Evolutionary conservation across 1,284 basidiomycete species (phyloP), one percentile per base, ranked within the genome.

Genomic region (Chalciporus sp.): DNA sequence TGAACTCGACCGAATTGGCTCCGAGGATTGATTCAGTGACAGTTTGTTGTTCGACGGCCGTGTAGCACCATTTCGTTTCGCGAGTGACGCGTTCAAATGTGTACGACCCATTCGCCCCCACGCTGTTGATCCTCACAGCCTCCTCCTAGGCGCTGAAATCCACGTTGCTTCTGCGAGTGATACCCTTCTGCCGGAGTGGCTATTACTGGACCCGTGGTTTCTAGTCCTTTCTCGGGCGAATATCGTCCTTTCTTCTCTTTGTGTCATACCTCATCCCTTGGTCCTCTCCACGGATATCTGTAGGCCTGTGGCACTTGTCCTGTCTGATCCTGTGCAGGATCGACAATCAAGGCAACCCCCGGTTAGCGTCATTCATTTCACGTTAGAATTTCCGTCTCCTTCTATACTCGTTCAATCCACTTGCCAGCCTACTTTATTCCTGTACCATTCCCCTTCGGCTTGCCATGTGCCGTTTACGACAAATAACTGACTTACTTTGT

Each of bases 311-410:
- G 19, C 19, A 11, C 29, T 45, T 12, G 11, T 33, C 23, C 33
- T 9, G 35, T 8, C 23, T 42, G 23, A 53, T 50, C 53, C 52
- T 43, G 59, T 49, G 40, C 41, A 33, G 43, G 63, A 67, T 67
- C 56, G 64, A 57, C 65, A 58, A 64, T 65, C 65, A 62, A 59
- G 53, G 59, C 47, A 55, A 51, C 40, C 8, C 35, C 52, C 49
- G 67, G 65, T 69, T n/a, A 49, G 67, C 41, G 42, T 54, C 56
- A 44, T 69, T 69, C 63, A 66, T 69, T 58, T 66, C 57, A 47
- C 43, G 11, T 31, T 33, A 9, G 28, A 53, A 53, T 56, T 49
- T 49, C 60, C 59, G 52, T 48, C 47, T 20, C 55, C 53, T 43
- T 35, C 45, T 44, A 49, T 49, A 35, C 39, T 27, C 42, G 35